Evolutionary conservation across 495 filamentous ascomycete genomes (phyloP), one percentile per base, ranked within the genome.

Genomic region (Penicillium pancosmium): DNA sequence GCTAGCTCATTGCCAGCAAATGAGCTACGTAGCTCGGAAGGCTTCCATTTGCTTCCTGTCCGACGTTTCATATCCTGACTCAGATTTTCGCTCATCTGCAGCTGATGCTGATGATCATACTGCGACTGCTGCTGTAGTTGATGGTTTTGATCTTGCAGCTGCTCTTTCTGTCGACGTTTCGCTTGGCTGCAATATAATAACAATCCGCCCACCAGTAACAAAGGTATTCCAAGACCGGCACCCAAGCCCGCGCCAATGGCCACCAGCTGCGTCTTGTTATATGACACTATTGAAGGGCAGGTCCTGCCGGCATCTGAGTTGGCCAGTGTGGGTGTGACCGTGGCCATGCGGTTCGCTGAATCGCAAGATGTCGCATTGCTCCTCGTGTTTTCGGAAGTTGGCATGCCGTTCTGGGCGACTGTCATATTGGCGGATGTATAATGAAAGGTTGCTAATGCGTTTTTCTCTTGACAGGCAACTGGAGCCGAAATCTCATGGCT

Each of bases 371-470:
- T 38, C 16, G 16, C 27, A 15, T 18, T 52, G 31, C 33, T 35
- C 50, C 35, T 41, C 11, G 51, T 15, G 5, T 33, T 38, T 21
- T 18, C 34, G 36, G 10, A n/a, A 41, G 23, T 3, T n/a, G 7
- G 18, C 3, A 18, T 41, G 35, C 51, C 51, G 23, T 38, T 53
- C 51, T 53, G 51, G 1, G 51, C 51, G 13, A 21, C 51, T 2
- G 51, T 53, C 35, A 53, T 18, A 53, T 53, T 53, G n/a, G 35
- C 31, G 23, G 33, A n/a, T 15, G 15, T 8, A n/a, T 53, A 38
- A 3, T 38, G 11, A 7, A 19, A 53, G 15, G 51, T 53, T 6
- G 35, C 33, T 19, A 25, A 10, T 38, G n/a, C 51, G 19, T 25
- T 53, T n/a, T 41, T n/a, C 6, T 9, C 11, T 27, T 41, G 5